Percentiles rank a stretch among this genome's conserved stretches.
These are phyloP conservation scores for Acer saccharum DNA, from an alignment of 345 rosid genomes.

Conservation along the genomic window DNA sequence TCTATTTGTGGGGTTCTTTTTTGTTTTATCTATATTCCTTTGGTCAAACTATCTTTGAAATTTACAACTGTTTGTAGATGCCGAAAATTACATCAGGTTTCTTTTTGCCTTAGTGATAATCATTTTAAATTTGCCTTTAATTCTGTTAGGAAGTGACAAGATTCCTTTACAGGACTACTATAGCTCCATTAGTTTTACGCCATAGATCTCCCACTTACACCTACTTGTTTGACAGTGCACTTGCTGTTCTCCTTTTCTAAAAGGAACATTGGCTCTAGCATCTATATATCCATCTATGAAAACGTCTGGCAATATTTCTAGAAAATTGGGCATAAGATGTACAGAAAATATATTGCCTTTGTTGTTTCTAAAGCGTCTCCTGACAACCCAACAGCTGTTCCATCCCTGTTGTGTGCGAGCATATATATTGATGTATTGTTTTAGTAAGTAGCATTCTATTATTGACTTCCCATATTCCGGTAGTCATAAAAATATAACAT, in stretches of 20 bases:
- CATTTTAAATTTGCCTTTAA: background rate
- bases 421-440: background rate
- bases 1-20: background rate
- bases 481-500: background rate
- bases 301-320: background rate
- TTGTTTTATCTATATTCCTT: background rate
- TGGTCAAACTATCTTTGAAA: background rate
- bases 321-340: background rate
- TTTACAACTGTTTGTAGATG: background rate
- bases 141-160: background rate
- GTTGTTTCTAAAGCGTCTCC: background rate
- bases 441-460: background rate
- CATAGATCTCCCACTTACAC: background rate
- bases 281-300: background rate
- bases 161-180: background rate
- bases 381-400: background rate
- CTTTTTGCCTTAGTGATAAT: background rate
- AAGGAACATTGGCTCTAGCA: slow-evolving; percentile 4
- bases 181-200: background rate
- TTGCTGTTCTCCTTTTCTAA: background rate
- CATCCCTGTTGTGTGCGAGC: background rate
- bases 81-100: background rate
- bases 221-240: background rate
- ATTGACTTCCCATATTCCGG: background rate
- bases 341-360: background rate